phyloP scores from a whole-genome alignment of 2,329 filamentous ascomycete species.

The Fusarium dlaminii region DNA sequence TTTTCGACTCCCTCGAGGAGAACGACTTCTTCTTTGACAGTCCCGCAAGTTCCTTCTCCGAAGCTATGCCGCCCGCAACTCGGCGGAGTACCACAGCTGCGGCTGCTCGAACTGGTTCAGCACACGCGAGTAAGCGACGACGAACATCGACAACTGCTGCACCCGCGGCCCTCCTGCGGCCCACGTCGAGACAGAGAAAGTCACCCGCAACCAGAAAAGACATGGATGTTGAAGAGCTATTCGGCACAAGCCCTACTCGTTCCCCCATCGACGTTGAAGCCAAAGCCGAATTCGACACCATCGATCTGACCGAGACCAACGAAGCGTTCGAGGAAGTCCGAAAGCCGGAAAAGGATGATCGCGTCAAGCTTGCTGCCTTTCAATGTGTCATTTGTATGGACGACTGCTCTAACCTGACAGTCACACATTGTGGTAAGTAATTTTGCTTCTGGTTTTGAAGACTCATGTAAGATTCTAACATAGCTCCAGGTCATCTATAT shows the following conservation, averaged over 20 bases:
- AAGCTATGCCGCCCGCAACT: slow-evolving; percentile 42
- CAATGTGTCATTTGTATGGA: slow-evolving; percentile 77
- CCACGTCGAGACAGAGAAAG: slow-evolving; percentile 13
- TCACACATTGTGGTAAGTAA: slow-evolving; percentile 72
- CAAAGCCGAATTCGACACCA: slow-evolving; percentile 42
- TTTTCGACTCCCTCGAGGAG: slow-evolving; percentile 45
- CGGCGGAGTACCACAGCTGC: slow-evolving; percentile 31
- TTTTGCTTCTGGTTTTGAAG: neutral
- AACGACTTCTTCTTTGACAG: slow-evolving; percentile 38
- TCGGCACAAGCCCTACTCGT: slow-evolving; percentile 36
- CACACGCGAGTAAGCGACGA: slow-evolving; percentile 41
- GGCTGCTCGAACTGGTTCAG: slow-evolving; percentile 12
- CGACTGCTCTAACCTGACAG: slow-evolving; percentile 64
- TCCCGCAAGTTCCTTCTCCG: slow-evolving; percentile 43
- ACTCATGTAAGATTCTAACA: slow-evolving; percentile 22
- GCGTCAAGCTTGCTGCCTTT: slow-evolving; percentile 63
- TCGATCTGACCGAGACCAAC: slow-evolving; percentile 53
- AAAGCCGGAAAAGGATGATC: slow-evolving; percentile 58
- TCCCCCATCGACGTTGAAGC: slow-evolving; percentile 21
- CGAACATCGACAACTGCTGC: slow-evolving; percentile 30
- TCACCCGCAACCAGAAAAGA: slow-evolving; percentile 12
- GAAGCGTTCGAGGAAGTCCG: slow-evolving; percentile 56
- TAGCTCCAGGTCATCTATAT: slow-evolving; percentile 67
- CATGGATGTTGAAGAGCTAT: slow-evolving; percentile 42
- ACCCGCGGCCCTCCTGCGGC: neutral